phyloP scores from a whole-genome alignment of 2,329 filamentous ascomycete species.

The Cercospora berteroae region DNA sequence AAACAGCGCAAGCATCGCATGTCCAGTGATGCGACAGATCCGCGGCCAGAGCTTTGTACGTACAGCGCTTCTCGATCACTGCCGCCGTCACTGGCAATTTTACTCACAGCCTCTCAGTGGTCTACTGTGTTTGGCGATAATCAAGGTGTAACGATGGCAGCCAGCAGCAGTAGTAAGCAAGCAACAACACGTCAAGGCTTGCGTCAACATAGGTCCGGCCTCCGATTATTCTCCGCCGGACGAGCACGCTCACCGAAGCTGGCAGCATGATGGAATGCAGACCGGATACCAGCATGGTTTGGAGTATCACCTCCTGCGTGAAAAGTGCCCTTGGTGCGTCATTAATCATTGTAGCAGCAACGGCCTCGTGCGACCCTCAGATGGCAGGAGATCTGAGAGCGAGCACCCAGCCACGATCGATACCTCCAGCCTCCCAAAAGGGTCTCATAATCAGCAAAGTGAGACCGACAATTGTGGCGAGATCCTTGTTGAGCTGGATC shows the following conservation, averaged over 20 bases:
- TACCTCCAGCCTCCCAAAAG: constrained; percentile 3
- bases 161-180: neutral
- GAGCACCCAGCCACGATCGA: neutral
- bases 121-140: neutral
- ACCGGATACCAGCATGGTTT: neutral
- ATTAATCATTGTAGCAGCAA: neutral
- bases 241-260: neutral
- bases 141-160: neutral
- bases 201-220: neutral
- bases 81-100: neutral
- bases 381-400: neutral
- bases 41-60: neutral
- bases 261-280: neutral
- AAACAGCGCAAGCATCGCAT: neutral
- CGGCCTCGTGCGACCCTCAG: neutral
- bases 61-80: neutral
- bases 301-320: neutral
- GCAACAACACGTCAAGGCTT: neutral
- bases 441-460: neutral
- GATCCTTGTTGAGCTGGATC: constrained; percentile 11
- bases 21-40: neutral
- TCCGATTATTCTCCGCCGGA: neutral
- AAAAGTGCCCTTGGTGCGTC: neutral
- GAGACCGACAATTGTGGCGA: constrained; percentile 4
- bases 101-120: neutral